Percentiles rank a stretch among this genome's conserved stretches.
Conservation (phyloP, 2,329 filamentous ascomycete species). For the Neophaeococcomyces mojaviensis region DNA sequence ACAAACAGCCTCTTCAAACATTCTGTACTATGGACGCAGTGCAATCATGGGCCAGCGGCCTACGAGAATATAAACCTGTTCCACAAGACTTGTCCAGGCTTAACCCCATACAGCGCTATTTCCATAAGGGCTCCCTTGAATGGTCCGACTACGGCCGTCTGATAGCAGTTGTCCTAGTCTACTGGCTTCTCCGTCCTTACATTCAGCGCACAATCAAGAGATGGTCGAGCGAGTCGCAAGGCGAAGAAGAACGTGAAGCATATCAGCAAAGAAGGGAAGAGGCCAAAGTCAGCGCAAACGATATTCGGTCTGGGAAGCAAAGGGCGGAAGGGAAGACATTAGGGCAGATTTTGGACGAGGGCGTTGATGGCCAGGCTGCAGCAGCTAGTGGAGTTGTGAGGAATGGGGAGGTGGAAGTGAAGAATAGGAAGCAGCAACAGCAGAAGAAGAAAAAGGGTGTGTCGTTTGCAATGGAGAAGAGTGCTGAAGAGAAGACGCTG, state of each 20-base stretch:
- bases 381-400: not conserved
- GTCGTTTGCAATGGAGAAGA: conserved; percentile 14
- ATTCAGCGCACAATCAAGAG: conserved; percentile 17
- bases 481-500: conserved; percentile 18
- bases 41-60: conserved; percentile 4
- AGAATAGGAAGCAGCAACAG: conserved; percentile 14
- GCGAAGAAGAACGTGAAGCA: conserved; percentile 12
- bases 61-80: conserved; percentile 19
- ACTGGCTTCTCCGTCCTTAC: conserved; percentile 19
- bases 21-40: too few relatives aligned
- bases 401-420: conserved; percentile 16
- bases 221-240: conserved; percentile 15
- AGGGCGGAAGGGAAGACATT: conserved; percentile 3
- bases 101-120: conserved; percentile 22
- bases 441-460: conserved; percentile 6
- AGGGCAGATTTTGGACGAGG: conserved; percentile 7
- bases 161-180: conserved; percentile 16
- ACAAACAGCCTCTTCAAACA: too few relatives aligned
- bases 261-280: conserved; percentile 14
- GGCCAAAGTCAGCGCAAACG: conserved; percentile 19
- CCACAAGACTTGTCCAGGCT: conserved; percentile 19
- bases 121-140: conserved; percentile 21
- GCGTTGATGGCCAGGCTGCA: not conserved
- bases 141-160: conserved; percentile 19
- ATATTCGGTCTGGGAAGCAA: conserved; percentile 15